Conservation (phyloP, 2,329 filamentous ascomycete species). For the Alternaria arbusti region DNA sequence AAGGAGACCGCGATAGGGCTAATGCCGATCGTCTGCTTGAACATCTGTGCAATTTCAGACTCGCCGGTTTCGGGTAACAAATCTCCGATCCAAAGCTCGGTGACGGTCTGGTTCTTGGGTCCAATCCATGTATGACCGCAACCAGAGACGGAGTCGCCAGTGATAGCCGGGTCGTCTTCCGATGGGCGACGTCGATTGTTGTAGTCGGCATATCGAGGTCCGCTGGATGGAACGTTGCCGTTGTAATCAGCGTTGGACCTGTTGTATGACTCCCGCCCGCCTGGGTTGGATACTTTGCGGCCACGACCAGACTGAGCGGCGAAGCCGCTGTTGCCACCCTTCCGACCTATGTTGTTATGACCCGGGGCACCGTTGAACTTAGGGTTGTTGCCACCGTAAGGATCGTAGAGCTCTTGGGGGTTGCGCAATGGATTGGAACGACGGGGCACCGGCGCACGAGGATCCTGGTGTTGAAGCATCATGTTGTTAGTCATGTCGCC, state of each 20-base stretch:
- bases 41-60: slow-evolving; percentile 23
- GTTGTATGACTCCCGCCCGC: slow-evolving; percentile 15
- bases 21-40: slow-evolving; percentile 19
- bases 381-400: slow-evolving; percentile 12
- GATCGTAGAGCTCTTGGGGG: slow-evolving; percentile 19
- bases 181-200: not conserved
- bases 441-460: slow-evolving; percentile 6
- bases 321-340: slow-evolving; percentile 15
- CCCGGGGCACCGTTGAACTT: slow-evolving; percentile 24
- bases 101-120: slow-evolving; percentile 34
- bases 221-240: slow-evolving; percentile 2
- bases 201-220: slow-evolving; percentile 1
- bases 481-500: slow-evolving; percentile 39
- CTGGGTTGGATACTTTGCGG: slow-evolving; percentile 29
- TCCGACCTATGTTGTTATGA: slow-evolving; percentile 18
- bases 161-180: slow-evolving; percentile 26
- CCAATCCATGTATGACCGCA: slow-evolving; percentile 41
- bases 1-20: slow-evolving; percentile 10
- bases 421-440: slow-evolving; percentile 16
- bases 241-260: slow-evolving; percentile 15
- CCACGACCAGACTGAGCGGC: slow-evolving; percentile 17
- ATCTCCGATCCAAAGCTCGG: slow-evolving; percentile 33
- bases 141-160: slow-evolving; percentile 25
- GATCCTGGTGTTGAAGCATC: slow-evolving; percentile 13
- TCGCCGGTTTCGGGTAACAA: slow-evolving; percentile 23